Percentiles rank a stretch among this genome's conserved stretches.
phyloP scores from a whole-genome alignment of 2,329 filamentous ascomycete genomes.

The Didymella pinodella region DNA sequence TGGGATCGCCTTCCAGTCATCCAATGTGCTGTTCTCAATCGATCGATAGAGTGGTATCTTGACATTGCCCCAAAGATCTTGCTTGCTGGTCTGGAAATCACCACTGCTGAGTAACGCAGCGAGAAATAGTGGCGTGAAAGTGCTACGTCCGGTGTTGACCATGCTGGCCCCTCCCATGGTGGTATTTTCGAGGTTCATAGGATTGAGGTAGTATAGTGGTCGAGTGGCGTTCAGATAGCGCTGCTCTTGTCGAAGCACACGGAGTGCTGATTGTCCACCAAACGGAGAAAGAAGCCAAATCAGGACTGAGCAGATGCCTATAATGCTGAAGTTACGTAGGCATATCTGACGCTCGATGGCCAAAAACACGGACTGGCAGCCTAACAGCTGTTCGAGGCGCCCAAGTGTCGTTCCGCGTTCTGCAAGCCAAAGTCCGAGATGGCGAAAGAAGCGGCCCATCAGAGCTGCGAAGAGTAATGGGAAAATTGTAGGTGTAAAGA shows the following conservation, averaged over 20 bases:
- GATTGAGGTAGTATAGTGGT: conserved; percentile 32
- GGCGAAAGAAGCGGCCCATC: conserved; percentile 41
- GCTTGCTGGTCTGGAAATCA: conserved; percentile 30
- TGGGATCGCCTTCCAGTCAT: conserved; percentile 31
- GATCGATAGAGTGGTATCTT: conserved; percentile 37
- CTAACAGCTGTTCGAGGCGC: conserved; percentile 39
- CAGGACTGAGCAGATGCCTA: conserved; percentile 36
- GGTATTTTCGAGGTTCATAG: conserved; percentile 19
- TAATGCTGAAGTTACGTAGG: conserved; percentile 33
- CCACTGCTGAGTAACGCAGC: conserved; percentile 37
- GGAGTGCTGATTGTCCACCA: conserved; percentile 43
- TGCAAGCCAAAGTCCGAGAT: conserved; percentile 37
- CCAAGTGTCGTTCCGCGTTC: conserved; percentile 44
- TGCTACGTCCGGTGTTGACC: conserved; percentile 27
- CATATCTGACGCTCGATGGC: conserved; percentile 42
- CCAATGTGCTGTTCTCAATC: conserved; percentile 28
- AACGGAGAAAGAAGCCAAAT: conserved; percentile 43
- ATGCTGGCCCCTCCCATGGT: conserved; percentile 24
- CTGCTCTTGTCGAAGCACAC: conserved; percentile 30
- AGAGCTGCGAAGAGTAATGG: conserved; percentile 42
- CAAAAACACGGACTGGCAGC: conserved; percentile 42
- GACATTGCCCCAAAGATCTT: conserved; percentile 43
- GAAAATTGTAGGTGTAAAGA: conserved; percentile 41
- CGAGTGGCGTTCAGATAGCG: conserved; percentile 21
- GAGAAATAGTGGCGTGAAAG: conserved; percentile 34